These are phyloP conservation scores for Exophiala dermatitidis DNA, from an alignment of 2,329 filamentous ascomycete species.

Conservation along the genomic window DNA sequence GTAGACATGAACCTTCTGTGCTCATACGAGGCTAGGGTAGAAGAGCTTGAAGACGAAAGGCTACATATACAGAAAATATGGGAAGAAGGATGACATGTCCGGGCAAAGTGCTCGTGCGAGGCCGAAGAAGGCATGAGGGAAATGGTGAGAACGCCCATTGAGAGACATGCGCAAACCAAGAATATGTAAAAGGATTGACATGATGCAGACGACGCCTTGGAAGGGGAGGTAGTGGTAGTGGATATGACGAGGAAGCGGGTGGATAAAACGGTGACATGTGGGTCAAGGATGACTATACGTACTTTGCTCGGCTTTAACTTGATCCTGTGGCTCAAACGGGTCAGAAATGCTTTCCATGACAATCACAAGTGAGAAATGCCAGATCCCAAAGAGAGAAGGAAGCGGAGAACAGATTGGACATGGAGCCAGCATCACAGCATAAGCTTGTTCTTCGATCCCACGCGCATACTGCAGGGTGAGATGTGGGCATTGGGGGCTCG, in stretches of 20 bases:
- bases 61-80: constrained; percentile 10
- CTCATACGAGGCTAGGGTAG: neutral
- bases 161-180: neutral
- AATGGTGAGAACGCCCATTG: neutral
- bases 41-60: constrained; percentile 6
- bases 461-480: neutral
- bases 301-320: constrained; percentile 22
- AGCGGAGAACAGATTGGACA: constrained; percentile 2
- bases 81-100: neutral
- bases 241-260: neutral
- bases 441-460: neutral
- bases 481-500: neutral
- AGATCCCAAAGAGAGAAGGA: constrained; percentile 6
- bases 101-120: too few relatives aligned
- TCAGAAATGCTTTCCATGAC: constrained; percentile 13
- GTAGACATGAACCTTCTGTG: neutral
- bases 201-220: neutral
- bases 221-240: neutral
- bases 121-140: neutral
- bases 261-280: constrained; percentile 5
- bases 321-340: constrained; percentile 23
- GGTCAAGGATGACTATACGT: constrained; percentile 24
- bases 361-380: constrained; percentile 2
- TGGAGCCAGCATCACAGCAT: constrained; percentile 15
- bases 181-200: constrained; percentile 4